Evolutionary conservation across 768 basidiomycete genomes (phyloP).

Genomic region (Rhizopogon sp.): DNA sequence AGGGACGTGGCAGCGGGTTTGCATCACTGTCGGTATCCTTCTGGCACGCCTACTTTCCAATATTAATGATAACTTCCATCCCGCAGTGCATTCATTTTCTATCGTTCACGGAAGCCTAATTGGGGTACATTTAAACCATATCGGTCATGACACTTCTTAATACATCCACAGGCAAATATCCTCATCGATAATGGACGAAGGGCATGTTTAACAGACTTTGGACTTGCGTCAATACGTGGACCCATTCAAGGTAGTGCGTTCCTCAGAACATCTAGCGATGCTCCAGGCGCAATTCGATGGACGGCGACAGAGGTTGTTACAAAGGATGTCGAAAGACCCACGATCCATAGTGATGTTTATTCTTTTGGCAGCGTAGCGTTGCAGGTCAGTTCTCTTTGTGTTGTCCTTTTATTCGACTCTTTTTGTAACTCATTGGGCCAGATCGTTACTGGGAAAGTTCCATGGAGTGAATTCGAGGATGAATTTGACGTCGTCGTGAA

Average conservation of each 20-base stretch:
- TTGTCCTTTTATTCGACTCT: no score
- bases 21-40: no score
- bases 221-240: neutral
- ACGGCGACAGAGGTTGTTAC: neutral
- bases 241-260: neutral
- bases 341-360: neutral
- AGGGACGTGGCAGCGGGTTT: no score
- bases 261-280: neutral
- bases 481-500: no score
- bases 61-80: no score
- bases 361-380: neutral
- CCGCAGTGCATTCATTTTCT: no score
- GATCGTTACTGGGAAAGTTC: no score
- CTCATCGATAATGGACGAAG: neutral
- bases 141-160: neutral
- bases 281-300: neutral
- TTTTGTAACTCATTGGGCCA: no score
- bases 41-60: no score
- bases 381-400: neutral
- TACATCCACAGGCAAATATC: neutral
- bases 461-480: no score
- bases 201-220: neutral
- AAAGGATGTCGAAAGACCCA: neutral
- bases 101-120: no score
- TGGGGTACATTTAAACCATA: no score